Evolutionary conservation across 2,329 filamentous ascomycete genomes (phyloP).

Genomic region (Alternaria solani): DNA sequence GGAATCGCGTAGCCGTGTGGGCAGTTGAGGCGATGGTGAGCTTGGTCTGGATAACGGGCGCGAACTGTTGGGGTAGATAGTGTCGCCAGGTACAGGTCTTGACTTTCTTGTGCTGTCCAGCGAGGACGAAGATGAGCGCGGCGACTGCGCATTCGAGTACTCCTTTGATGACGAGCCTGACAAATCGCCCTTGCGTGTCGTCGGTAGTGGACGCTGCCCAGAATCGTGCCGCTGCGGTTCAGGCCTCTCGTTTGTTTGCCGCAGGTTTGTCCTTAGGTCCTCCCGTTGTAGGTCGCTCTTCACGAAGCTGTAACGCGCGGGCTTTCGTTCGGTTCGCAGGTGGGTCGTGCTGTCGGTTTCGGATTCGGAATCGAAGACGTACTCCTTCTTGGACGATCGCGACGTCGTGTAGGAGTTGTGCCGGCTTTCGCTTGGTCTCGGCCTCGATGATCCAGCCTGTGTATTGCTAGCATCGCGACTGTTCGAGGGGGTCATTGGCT

Average conservation of each 20-base stretch:
- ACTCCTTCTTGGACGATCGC: constrained; percentile 29
- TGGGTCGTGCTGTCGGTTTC: constrained; percentile 38
- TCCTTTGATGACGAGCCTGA: constrained; percentile 41
- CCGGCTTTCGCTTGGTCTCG: constrained; percentile 34
- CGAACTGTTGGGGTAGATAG: constrained; percentile 23
- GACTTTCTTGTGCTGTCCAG: constrained; percentile 30
- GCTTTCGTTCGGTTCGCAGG: constrained; percentile 43
- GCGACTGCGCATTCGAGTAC: constrained; percentile 37
- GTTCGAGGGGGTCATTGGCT: constrained; percentile 54
- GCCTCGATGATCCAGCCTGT: constrained; percentile 37
- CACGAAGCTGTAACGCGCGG: constrained; percentile 52
- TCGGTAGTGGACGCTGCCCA: constrained; percentile 20
- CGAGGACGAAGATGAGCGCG: constrained; percentile 44
- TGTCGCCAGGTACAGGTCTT: constrained; percentile 31
- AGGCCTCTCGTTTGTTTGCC: constrained; percentile 27
- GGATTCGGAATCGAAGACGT: constrained; percentile 44
- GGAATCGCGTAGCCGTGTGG: constrained; percentile 33
- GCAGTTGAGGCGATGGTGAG: constrained; percentile 44
- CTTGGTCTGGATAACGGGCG: constrained; percentile 34
- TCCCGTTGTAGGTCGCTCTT: constrained; percentile 48
- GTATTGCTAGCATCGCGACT: constrained; percentile 25
- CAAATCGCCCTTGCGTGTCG: constrained; percentile 28
- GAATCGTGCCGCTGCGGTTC: constrained; percentile 29
- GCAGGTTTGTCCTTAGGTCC: constrained; percentile 39
- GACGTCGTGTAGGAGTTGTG: constrained; percentile 33